phyloP scores from a whole-genome alignment of 148 eudicot species.

The Arbutus unedo region DNA sequence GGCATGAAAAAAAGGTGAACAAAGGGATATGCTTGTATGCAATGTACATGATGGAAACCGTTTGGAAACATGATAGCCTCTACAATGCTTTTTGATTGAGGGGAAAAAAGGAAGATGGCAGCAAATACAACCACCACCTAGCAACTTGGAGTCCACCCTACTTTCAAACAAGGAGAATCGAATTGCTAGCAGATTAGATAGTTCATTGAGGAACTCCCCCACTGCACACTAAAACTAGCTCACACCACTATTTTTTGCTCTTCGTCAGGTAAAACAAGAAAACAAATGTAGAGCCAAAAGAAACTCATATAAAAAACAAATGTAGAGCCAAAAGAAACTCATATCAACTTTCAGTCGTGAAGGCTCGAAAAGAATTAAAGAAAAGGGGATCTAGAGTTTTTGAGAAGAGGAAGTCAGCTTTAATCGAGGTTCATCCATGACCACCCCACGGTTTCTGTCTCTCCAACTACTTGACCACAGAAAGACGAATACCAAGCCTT shows the following conservation, averaged over 20 bases:
- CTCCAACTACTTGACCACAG: neutral
- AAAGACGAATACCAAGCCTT: neutral
- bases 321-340: neutral
- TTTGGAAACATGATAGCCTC: neutral
- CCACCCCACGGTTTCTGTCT: neutral
- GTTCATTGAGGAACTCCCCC: neutral
- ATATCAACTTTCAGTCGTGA: neutral
- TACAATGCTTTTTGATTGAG: neutral
- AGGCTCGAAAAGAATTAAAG: neutral
- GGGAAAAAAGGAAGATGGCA: neutral
- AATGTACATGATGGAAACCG: neutral
- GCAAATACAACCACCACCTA: neutral
- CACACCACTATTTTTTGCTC: neutral
- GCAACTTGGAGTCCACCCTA: neutral
- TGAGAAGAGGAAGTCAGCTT: neutral
- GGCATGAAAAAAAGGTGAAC: too few species aligned
- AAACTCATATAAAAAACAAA: neutral
- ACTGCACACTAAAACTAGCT: neutral
- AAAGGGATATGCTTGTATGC: neutral
- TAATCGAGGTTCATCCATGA: conserved; percentile 5
- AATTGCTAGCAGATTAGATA: neutral
- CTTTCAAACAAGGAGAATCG: neutral
- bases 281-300: too few species aligned
- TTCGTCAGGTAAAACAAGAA: neutral
- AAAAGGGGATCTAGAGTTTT: neutral